A percentile compares a stretch with the other conserved stretches of the same genome.
Evolutionary conservation across 176 grass and related monocot genomes (phyloP).

Genomic region (Paspalum vaginatum): DNA sequence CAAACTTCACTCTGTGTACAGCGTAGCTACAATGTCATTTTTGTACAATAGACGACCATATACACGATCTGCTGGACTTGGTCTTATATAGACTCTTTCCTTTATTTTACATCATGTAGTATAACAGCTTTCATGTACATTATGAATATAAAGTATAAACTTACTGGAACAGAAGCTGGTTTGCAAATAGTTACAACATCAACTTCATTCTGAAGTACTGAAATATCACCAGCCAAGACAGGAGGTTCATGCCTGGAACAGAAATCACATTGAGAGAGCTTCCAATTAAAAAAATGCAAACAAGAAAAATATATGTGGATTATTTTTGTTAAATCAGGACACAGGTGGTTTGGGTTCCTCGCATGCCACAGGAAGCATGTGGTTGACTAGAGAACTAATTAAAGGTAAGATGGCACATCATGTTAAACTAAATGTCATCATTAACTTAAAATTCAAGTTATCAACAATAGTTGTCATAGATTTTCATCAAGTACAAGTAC

Average conservation of each 20-base stretch:
- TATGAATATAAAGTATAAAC: conserved; percentile 28
- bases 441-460: background rate
- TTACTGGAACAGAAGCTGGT: conserved; percentile 92
- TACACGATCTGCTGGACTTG: no score
- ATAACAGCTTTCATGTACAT: conserved; percentile 5
- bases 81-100: no score
- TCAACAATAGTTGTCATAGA: background rate
- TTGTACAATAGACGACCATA: no score
- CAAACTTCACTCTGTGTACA: no score
- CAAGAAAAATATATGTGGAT: conserved; percentile 21
- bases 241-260: conserved; percentile 89
- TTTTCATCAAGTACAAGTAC: background rate
- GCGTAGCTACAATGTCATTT: no score
- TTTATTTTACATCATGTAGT: background rate
- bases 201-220: conserved; percentile 80
- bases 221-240: conserved; percentile 72
- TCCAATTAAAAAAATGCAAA: background rate
- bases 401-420: background rate
- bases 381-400: background rate
- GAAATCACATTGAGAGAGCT: conserved; percentile 33
- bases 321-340: conserved; percentile 14
- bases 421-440: background rate
- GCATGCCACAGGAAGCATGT: background rate
- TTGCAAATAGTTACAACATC: conserved; percentile 93
- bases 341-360: conserved; percentile 8